phyloP scores from a whole-genome alignment of 2,329 filamentous ascomycete genomes.

The Ophiocordyceps camponoti-saundersi region DNA sequence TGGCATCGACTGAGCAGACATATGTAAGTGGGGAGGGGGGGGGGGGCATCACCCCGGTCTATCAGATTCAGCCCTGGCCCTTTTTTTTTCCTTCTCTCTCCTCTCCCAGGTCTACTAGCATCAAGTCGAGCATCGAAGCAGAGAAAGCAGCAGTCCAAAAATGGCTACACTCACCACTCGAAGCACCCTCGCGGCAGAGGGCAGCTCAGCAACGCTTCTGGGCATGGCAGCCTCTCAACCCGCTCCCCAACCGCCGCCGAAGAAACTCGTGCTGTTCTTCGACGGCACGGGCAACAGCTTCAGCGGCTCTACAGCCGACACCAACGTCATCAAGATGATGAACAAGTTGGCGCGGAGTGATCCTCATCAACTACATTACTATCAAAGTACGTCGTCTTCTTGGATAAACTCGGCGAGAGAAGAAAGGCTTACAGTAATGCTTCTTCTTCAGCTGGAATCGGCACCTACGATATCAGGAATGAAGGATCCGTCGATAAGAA shows the following conservation, averaged over 20 bases:
- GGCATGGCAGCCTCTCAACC: not conserved
- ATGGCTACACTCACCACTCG: not conserved
- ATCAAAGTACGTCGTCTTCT: conserved; percentile 20
- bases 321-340: conserved; percentile 35
- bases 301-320: conserved; percentile 28
- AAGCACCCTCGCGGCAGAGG: not conserved
- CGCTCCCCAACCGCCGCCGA: conserved; percentile 6
- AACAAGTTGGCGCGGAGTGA: conserved; percentile 26
- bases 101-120: not conserved
- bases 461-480: conserved; percentile 26
- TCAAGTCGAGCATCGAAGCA: no score
- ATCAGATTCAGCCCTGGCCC: no score
- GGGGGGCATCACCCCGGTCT: no score
- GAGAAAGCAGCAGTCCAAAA: not conserved
- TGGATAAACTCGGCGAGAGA: not conserved
- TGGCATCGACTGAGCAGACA: no score
- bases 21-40: no score
- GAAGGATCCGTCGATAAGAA: conserved; percentile 22
- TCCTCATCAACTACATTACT: conserved; percentile 29
- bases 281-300: conserved; percentile 31
- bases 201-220: not conserved
- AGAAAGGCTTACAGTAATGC: not conserved
- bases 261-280: conserved; percentile 29
- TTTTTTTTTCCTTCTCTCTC: not conserved
- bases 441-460: conserved; percentile 23